Evolutionary conservation across 2,329 filamentous ascomycete species (phyloP), one percentile per base, ranked within the genome.

Genomic region (Calonectria fujianensis): DNA sequence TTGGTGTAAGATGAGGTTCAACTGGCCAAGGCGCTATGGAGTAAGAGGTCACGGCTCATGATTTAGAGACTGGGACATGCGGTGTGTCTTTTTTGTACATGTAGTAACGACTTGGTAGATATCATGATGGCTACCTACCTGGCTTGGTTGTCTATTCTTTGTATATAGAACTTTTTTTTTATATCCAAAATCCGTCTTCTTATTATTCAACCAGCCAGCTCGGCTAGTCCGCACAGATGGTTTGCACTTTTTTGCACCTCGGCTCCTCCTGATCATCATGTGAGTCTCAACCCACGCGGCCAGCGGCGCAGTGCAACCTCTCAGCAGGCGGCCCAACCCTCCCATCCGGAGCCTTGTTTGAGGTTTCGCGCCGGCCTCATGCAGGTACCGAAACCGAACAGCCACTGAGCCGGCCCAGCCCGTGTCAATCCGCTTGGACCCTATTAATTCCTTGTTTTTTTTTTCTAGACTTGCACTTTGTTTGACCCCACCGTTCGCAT

Each of bases 11-110:
- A 69, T 48, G 6, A 41, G 31, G 41, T 61, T 51, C 32, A 61
- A 50, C 41, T 61, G 61, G 67, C 29, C 61, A 66, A 61, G 72
- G 67, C 72, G 72, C 67, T 67, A 52, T n/a, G 61, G 67, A 70
- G 67, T 74, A 66, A 66, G 51, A 57, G 52, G 32, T 70, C 61
- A 67, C 67, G 37, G 39, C 24, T 67, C 27, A 70, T 73, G 71
- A 67, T 69, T 74, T 70, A 70, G 50, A 74, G 27, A 51, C 51
- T 37, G 27, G 41, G 18, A 45, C 61, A 52, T 39, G 27, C 5
- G 16, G 35, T 14, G 32, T 48, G 41, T 54, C n/a, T 32, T 70
- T 65, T 54, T 41, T 54, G 50, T 35, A 66, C 61, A 63, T 41
- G 45, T n/a, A 64, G 69, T 64, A 41, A 65, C 52, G 72, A 74